A percentile compares a stretch with the other conserved stretches of the same genome.
These are phyloP conservation scores for Rutidosis leptorrhynchoides DNA, from an alignment of 129 eudicot species.

Conservation along the genomic window DNA sequence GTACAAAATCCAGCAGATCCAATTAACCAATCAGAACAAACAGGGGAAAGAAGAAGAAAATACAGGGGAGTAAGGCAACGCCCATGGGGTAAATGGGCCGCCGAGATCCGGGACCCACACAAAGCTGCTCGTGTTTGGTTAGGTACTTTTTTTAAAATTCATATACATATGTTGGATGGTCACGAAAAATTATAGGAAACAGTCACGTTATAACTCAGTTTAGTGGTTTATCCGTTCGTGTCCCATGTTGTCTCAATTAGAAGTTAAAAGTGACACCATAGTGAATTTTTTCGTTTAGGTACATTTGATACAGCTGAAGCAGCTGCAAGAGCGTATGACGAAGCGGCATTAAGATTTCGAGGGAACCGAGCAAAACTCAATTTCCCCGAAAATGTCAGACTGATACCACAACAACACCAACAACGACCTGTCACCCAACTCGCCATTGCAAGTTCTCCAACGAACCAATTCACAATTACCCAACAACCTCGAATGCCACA, in stretches of 20 bases:
- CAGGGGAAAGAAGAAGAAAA: slow-evolving; percentile 51
- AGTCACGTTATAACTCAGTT: no score
- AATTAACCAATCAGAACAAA: slow-evolving; percentile 32
- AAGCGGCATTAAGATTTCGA: slow-evolving; percentile 77
- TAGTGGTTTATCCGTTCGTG: no score
- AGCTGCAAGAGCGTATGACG: slow-evolving; percentile 88
- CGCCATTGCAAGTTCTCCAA: no score
- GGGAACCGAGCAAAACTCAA: slow-evolving; percentile 88
- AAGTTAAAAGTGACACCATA: no score
- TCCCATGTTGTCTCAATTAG: no score
- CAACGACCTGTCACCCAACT: slow-evolving; percentile 29
- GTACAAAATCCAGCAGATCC: background rate
- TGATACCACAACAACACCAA: slow-evolving; percentile 32
- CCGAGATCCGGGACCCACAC: slow-evolving; percentile 91
- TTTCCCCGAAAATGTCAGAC: slow-evolving; percentile 76
- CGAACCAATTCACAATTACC: slow-evolving; percentile 18
- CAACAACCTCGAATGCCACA: slow-evolving; percentile 23
- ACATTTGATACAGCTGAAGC: slow-evolving; percentile 91
- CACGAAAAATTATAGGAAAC: no score
- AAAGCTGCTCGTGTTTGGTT: slow-evolving; percentile 88
- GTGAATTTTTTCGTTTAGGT: slow-evolving; percentile 58
- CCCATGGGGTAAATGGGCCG: slow-evolving; percentile 99
- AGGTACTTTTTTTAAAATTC: no score
- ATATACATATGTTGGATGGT: no score
- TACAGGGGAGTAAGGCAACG: slow-evolving; percentile 96